phyloP scores from a whole-genome alignment of 2,329 filamentous ascomycete genomes.

The Cordyceps fumosorosea region DNA sequence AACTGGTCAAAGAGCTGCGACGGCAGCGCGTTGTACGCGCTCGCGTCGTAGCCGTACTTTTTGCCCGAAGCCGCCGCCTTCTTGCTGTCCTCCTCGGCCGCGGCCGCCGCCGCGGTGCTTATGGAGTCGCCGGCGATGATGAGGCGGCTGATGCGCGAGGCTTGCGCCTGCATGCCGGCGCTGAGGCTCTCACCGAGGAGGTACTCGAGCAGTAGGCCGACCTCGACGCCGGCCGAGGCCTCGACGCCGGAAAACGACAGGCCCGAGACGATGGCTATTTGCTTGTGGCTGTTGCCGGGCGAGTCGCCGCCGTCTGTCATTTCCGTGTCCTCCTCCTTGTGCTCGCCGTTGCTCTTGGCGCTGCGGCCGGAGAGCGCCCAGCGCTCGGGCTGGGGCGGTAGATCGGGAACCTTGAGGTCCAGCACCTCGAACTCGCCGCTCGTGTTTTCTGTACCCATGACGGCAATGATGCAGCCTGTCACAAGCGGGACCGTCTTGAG shows the following conservation, averaged over 20 bases:
- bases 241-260: slow-evolving; percentile 73
- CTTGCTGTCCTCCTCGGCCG: slow-evolving; percentile 33
- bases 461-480: slow-evolving; percentile 90
- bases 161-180: slow-evolving; percentile 48
- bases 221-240: slow-evolving; percentile 62
- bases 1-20: slow-evolving; percentile 80
- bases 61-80: slow-evolving; percentile 38
- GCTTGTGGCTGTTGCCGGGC: slow-evolving; percentile 36
- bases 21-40: slow-evolving; percentile 78
- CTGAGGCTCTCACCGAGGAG: slow-evolving; percentile 75
- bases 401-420: slow-evolving; percentile 80
- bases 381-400: slow-evolving; percentile 73
- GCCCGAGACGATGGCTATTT: slow-evolving; percentile 79
- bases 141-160: slow-evolving; percentile 69
- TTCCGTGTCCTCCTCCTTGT: slow-evolving; percentile 37
- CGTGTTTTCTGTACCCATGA: slow-evolving; percentile 86
- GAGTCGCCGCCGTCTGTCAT: slow-evolving; percentile 44
- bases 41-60: slow-evolving; percentile 92
- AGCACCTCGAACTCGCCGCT: slow-evolving; percentile 91
- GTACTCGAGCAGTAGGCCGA: slow-evolving; percentile 78
- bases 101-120: slow-evolving; percentile 47
- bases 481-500: slow-evolving; percentile 68
- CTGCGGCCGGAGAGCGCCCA: slow-evolving; percentile 57
- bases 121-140: slow-evolving; percentile 92
- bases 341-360: slow-evolving; percentile 25